A percentile compares a stretch with the other conserved stretches of the same genome.
phyloP scores from a whole-genome alignment of 352 stramenopile species.

The Plasmopara viticola region DNA sequence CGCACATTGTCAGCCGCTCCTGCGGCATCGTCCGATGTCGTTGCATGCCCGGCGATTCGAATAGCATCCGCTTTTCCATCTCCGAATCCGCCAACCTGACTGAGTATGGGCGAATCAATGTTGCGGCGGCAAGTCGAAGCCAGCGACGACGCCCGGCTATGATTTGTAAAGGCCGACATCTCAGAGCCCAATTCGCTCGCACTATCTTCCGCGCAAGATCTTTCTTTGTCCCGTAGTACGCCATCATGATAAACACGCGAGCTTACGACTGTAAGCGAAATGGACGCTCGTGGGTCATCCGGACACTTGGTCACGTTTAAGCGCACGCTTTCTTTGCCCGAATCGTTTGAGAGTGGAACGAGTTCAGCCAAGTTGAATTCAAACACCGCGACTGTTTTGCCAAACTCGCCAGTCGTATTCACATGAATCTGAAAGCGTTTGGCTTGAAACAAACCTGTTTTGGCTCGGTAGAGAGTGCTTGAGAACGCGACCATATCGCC shows the following conservation, averaged over 20 bases:
- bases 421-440: slow-evolving; percentile 67
- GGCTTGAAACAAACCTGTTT: slow-evolving; percentile 60
- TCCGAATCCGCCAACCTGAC: slow-evolving; percentile 4
- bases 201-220: slow-evolving; percentile 44
- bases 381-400: slow-evolving; percentile 50
- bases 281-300: slow-evolving; percentile 48
- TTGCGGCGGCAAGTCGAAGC: slow-evolving; percentile 19
- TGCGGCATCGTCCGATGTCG: slow-evolving; percentile 14
- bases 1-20: slow-evolving; percentile 11
- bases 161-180: slow-evolving; percentile 51
- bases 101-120: slow-evolving; percentile 9
- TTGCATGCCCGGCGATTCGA: slow-evolving; percentile 12
- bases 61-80: slow-evolving; percentile 18
- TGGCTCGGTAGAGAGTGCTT: slow-evolving; percentile 68
- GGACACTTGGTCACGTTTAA: slow-evolving; percentile 48
- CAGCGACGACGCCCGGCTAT: slow-evolving; percentile 46
- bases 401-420: slow-evolving; percentile 31
- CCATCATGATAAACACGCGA: slow-evolving; percentile 31
- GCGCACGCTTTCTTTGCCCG: slow-evolving; percentile 56
- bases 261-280: slow-evolving; percentile 55
- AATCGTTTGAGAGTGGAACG: slow-evolving; percentile 52
- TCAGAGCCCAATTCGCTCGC: slow-evolving; percentile 39
- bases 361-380: slow-evolving; percentile 66
- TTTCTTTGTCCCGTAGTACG: slow-evolving; percentile 26
- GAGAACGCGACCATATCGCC: slow-evolving; percentile 71